Percentiles rank a stretch among this genome's conserved stretches.
These are phyloP conservation scores for Colletotrichum chlorophyti DNA, from an alignment of 2,329 filamentous ascomycete species.

Conservation along the genomic window DNA sequence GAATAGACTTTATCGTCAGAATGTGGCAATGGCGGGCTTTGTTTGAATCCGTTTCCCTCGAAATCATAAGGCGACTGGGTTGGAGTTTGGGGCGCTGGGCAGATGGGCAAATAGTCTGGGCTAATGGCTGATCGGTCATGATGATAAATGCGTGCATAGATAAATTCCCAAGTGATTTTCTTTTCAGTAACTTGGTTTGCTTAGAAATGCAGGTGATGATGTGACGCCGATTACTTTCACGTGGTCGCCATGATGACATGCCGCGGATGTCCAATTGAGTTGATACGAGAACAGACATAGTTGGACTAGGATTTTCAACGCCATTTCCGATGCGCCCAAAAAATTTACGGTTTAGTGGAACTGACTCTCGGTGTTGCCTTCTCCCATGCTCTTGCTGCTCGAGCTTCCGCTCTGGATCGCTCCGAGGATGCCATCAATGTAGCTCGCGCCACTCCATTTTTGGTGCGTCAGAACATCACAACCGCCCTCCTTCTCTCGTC, in stretches of 20 bases:
- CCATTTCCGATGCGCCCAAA: too few relatives aligned
- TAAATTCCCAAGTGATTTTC: not conserved
- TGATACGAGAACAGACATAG: not conserved
- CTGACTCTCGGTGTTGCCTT: slow-evolving; percentile 86
- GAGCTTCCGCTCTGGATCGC: slow-evolving; percentile 92
- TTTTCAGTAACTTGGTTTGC: too few relatives aligned
- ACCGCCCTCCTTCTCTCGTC: slow-evolving; percentile 86
- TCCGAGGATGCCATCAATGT: slow-evolving; percentile 89
- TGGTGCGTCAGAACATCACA: slow-evolving; percentile 96
- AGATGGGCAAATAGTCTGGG: slow-evolving; percentile 11
- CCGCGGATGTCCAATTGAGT: slow-evolving; percentile 6
- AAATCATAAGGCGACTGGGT: slow-evolving; percentile 7
- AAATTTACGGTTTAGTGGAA: too few relatives aligned
- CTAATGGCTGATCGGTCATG: slow-evolving; percentile 4
- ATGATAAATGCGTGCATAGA: slow-evolving; percentile 24
- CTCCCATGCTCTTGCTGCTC: slow-evolving; percentile 91
- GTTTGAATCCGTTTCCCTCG: not conserved
- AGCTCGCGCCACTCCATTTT: slow-evolving; percentile 75
- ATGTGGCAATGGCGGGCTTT: not conserved
- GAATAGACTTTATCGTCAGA: too few relatives aligned
- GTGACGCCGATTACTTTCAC: too few relatives aligned
- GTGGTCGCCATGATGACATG: too few relatives aligned
- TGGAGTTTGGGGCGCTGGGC: slow-evolving; percentile 24
- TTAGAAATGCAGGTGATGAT: too few relatives aligned
- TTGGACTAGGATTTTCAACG: slow-evolving; percentile 12